A percentile compares a stretch with the other conserved stretches of the same genome.
phyloP scores from a whole-genome alignment of 2,329 filamentous ascomycete species.

The Aureobasidium subglaciale region DNA sequence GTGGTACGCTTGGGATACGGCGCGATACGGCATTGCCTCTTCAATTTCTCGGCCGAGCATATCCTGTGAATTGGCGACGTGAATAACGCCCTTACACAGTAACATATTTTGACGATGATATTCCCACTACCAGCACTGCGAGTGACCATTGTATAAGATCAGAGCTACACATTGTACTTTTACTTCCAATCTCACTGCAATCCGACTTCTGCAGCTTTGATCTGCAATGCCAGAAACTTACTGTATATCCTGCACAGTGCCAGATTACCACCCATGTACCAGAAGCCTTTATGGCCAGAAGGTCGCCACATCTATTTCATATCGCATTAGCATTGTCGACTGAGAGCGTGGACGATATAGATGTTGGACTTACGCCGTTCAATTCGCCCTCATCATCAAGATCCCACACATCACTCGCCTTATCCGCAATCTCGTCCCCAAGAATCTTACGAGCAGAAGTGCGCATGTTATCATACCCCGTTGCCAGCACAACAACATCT shows the following conservation, averaged over 20 bases:
- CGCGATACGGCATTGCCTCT: background rate
- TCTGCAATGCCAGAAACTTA: slow-evolving; percentile 34
- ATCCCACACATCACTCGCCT: slow-evolving; percentile 43
- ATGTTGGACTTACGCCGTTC: slow-evolving; percentile 20
- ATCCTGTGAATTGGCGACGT: no score
- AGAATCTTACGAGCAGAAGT: slow-evolving; percentile 55
- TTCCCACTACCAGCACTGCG: no score
- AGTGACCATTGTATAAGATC: no score
- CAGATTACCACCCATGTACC: slow-evolving; percentile 36
- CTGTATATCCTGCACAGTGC: slow-evolving; percentile 31
- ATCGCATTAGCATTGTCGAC: background rate
- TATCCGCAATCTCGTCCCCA: slow-evolving; percentile 54
- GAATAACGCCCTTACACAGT: no score
- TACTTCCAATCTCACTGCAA: slow-evolving; percentile 13
- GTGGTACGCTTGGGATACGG: no score
- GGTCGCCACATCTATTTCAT: slow-evolving; percentile 32
- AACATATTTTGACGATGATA: no score
- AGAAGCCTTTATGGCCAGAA: slow-evolving; percentile 33
- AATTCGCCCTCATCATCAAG: slow-evolving; percentile 34
- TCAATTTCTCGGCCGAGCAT: no score
- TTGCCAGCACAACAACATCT: slow-evolving; percentile 53
- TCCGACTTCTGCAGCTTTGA: slow-evolving; percentile 35
- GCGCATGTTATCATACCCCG: slow-evolving; percentile 60
- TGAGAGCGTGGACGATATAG: background rate
- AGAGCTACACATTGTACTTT: no score